Evolutionary conservation across 2,329 filamentous ascomycete species (phyloP).

Genomic region (Cordyceps fumosorosea): DNA sequence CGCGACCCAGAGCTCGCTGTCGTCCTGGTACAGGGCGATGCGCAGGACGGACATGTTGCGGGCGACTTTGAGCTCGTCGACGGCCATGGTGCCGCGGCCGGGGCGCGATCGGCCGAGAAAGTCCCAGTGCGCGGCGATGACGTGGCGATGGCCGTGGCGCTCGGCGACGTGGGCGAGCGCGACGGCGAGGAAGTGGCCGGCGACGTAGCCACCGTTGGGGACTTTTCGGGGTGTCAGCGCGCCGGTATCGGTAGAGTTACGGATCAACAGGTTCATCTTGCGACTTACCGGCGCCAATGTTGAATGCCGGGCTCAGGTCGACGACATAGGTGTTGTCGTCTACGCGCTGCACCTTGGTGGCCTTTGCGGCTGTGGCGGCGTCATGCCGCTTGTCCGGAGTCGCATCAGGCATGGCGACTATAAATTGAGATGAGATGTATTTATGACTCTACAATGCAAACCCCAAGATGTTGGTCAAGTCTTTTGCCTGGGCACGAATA

Average conservation of each 20-base stretch:
- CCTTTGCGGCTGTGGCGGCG: not conserved
- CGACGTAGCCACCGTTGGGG: constrained; percentile 41
- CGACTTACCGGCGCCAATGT: constrained; percentile 13
- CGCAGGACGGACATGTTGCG: constrained; percentile 35
- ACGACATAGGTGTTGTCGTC: constrained; percentile 2
- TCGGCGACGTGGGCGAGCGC: constrained; percentile 27
- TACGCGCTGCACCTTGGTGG: not conserved
- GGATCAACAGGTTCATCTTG: no score
- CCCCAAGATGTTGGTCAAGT: not conserved
- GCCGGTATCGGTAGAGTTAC: no score
- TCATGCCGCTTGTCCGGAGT: not conserved
- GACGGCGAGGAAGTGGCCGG: constrained; percentile 32
- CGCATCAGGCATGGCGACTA: not conserved
- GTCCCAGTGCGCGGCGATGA: constrained; percentile 34
- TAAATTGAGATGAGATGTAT: not conserved
- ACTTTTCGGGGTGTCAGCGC: constrained; percentile 21
- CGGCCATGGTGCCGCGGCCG: constrained; percentile 31
- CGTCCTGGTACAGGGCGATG: constrained; percentile 34
- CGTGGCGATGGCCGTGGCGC: constrained; percentile 29
- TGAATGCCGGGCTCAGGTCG: constrained; percentile 7
- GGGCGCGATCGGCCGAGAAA: constrained; percentile 33
- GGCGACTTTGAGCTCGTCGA: constrained; percentile 37
- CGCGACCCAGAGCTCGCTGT: constrained; percentile 30
- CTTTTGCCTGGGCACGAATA: not conserved
- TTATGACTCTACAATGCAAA: not conserved